Evolutionary conservation across 2,329 filamentous ascomycete species (phyloP).

Genomic region (Neonectria sp.): DNA sequence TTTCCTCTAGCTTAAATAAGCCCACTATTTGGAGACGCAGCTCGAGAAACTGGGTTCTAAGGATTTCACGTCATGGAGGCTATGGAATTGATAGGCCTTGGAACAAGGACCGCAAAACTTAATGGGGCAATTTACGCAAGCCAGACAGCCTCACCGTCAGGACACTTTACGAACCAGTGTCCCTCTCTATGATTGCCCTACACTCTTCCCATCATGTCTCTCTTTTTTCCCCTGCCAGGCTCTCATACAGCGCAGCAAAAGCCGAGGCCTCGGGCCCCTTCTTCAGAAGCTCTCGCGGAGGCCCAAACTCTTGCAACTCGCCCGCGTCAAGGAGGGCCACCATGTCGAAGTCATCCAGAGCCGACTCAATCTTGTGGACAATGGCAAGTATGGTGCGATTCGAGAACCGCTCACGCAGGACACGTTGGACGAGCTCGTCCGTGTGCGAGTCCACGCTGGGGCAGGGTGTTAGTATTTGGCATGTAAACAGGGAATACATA

Average conservation of each 20-base stretch:
- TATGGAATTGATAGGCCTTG: background rate
- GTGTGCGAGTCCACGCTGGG: conserved; percentile 36
- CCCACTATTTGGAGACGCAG: background rate
- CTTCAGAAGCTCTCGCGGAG: conserved; percentile 33
- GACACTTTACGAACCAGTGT: background rate
- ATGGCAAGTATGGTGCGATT: conserved; percentile 46
- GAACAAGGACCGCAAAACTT: background rate
- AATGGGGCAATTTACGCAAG: background rate
- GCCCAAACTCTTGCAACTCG: conserved; percentile 39
- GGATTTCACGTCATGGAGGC: background rate
- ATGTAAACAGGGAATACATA: background rate
- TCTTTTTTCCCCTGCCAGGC: background rate
- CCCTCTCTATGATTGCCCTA: background rate
- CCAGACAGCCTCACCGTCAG: background rate
- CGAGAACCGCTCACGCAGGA: conserved; percentile 38
- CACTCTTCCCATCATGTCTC: background rate
- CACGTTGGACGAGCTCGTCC: conserved; percentile 36
- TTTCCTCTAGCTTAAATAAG: background rate
- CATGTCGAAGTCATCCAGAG: conserved; percentile 39
- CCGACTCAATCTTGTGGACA: conserved; percentile 46
- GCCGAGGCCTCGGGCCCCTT: conserved; percentile 23
- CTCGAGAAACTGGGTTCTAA: background rate
- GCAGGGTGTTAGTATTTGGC: conserved; percentile 1
- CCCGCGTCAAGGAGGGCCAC: conserved; percentile 41
- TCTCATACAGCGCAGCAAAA: conserved; percentile 36